These are phyloP conservation scores for Chernovozyma aurita DNA, from an alignment of 1,139 yeast species.

Conservation along the genomic window DNA sequence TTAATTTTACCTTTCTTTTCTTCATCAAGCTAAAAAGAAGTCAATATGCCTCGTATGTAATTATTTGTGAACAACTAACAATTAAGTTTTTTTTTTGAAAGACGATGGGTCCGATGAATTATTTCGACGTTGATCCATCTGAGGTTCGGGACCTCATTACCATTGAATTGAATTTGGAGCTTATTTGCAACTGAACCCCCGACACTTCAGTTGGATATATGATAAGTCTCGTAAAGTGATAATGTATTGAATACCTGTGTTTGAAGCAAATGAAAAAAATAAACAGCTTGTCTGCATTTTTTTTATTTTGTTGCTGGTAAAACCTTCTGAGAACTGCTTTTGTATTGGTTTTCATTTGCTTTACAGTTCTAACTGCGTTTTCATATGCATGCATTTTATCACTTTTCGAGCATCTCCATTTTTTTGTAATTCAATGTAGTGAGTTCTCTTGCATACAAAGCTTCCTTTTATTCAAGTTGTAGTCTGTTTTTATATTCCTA, in stretches of 20 bases:
- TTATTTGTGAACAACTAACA: conserved; percentile 4
- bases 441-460: background rate
- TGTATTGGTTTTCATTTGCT: no score
- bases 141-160: conserved; percentile 76
- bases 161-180: conserved; percentile 22
- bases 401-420: background rate
- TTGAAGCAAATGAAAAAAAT: no score
- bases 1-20: conserved; percentile 11
- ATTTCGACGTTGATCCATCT: conserved; percentile 1
- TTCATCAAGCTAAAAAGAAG: conserved; percentile 17
- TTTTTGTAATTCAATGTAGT: background rate
- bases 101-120: background rate
- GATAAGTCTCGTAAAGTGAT: conserved; percentile 6
- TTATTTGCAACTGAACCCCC: conserved; percentile 67
- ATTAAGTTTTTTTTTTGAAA: background rate
- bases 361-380: no score
- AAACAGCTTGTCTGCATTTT: no score
- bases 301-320: no score
- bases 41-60: conserved; percentile 57
- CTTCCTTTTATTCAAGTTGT: no score
- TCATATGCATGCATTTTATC: no score
- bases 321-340: no score
- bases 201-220: conserved; percentile 70
- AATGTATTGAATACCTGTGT: no score
- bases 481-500: no score